Evolutionary conservation across 331 rosid species (phyloP), one percentile per base, ranked within the genome.

Genomic region (Malus hybrid): DNA sequence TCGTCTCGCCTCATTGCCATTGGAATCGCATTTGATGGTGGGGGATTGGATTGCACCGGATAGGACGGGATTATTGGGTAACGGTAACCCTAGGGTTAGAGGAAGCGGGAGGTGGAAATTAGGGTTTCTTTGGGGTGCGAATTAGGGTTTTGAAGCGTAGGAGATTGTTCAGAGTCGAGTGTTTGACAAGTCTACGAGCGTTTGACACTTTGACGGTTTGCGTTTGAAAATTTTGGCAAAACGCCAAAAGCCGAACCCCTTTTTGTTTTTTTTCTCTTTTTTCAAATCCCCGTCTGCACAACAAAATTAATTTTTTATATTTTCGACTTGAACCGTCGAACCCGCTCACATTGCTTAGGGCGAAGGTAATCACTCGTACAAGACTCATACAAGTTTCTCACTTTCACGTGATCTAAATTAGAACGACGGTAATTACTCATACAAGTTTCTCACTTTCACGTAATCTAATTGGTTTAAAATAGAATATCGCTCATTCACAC

Each of bases 1-100:
- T 18, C 18, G 62, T 62, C 61, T 73, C 77, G 69, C 70, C 48
- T 73, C 77, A 73, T 44, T 10, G 77, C 60, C 61, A 73, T 63
- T 52, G 6, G 29, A 29, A 3, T 46, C 13, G 77, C 77, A 73
- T 73, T 62, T 44, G 77, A 44, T 15, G 18, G 3, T 24, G 33
- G 31, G 20, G 57, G 55, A 32, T 9, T 15, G 34, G 36, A 7
- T 31, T 52, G 39, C 10, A 27, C 36, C 1, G 39, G 67, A 29
- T 27, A 14, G 5, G 46, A 42, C 46, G 46, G 46, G 46, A 42
- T 42, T 42, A 42, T 32, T 19, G 44, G 39, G 39, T 73, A 73
- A 73, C 69, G 69, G 77, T 73, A 73, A 73, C 77, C 60, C 69
- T 73, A 73, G 69, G 12, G 13, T 16, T 16, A 0, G 63, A 68